Evolutionary conservation across 1,284 basidiomycete species (phyloP).

Genomic region (Phylloporus gajari): DNA sequence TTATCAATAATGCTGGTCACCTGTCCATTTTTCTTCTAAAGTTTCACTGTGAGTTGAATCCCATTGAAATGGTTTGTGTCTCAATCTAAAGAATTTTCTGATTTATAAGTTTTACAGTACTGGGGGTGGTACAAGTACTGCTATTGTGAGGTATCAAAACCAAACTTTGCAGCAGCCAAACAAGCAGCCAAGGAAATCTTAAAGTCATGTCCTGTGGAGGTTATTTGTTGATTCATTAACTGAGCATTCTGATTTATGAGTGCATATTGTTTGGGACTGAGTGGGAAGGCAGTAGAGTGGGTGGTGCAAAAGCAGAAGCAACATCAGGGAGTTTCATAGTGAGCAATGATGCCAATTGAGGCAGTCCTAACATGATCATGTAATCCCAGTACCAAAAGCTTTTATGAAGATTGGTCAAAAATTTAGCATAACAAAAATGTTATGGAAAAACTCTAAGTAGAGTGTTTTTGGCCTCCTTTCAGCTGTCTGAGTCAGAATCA

Average conservation of each 20-base stretch:
- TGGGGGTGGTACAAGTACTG: not conserved
- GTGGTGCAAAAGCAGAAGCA: no score
- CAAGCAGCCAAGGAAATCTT: no score
- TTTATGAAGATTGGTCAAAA: not conserved
- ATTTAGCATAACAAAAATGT: not conserved
- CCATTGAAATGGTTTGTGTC: not conserved
- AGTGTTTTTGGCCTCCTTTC: not conserved
- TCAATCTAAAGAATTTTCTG: not conserved
- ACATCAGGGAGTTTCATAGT: no score
- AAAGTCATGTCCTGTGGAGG: no score
- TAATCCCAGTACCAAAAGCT: not conserved
- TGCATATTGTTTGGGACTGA: no score
- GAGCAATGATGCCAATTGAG: no score
- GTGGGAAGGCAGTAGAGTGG: no score
- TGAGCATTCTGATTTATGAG: no score
- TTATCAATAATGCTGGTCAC: not conserved
- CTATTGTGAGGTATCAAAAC: not conserved
- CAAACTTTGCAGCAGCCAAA: no score
- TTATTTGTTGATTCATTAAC: no score
- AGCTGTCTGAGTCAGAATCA: not conserved
- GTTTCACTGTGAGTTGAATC: not conserved
- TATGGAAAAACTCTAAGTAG: not conserved
- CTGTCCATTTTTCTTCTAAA: not conserved
- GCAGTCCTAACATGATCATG: no score
- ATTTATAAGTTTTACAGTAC: not conserved